These are phyloP conservation scores for Dothidotthia symphoricarpi DNA, from an alignment of 2,329 filamentous ascomycete species.

Conservation along the genomic window DNA sequence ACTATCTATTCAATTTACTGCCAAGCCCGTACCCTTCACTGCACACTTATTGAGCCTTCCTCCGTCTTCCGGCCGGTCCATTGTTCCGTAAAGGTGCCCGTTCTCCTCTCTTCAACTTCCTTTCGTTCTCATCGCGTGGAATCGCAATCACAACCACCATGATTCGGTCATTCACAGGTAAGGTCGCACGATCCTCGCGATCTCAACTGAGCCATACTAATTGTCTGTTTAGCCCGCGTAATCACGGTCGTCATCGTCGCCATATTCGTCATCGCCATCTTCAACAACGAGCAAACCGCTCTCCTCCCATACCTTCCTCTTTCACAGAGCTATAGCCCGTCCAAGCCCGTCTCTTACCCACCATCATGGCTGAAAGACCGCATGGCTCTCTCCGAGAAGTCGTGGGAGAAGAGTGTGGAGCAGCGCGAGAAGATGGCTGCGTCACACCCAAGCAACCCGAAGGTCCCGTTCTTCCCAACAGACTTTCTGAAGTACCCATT, in stretches of 20 bases:
- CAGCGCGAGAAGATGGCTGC: constrained; percentile 29
- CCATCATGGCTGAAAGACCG: constrained; percentile 29
- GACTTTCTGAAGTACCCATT: constrained; percentile 34
- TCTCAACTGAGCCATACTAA: constrained; percentile 2
- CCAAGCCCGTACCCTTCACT: too few species aligned
- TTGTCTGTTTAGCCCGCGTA: constrained; percentile 15
- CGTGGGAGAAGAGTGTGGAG: constrained; percentile 31
- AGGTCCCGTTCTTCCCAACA: constrained; percentile 32
- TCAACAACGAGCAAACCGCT: constrained; percentile 27
- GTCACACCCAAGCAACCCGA: constrained; percentile 27
- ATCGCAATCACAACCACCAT: constrained; percentile 2
- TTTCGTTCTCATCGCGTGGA: too few species aligned
- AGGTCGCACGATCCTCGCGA: background rate
- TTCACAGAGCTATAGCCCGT: constrained; percentile 12
- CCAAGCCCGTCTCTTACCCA: constrained; percentile 16
- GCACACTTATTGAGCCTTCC: too few species aligned
- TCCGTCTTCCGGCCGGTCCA: too few species aligned
- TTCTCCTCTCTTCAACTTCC: too few species aligned
- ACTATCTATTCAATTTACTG: too few species aligned
- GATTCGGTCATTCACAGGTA: constrained; percentile 24
- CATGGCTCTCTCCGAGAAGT: constrained; percentile 30
- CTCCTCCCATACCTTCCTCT: constrained; percentile 25
- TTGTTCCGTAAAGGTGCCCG: too few species aligned
- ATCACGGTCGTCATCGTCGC: constrained; percentile 23
- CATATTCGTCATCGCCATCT: constrained; percentile 25